Evolutionary conservation across 768 basidiomycete species (phyloP), one percentile per base, ranked within the genome.

Genomic region (Mycena venus): DNA sequence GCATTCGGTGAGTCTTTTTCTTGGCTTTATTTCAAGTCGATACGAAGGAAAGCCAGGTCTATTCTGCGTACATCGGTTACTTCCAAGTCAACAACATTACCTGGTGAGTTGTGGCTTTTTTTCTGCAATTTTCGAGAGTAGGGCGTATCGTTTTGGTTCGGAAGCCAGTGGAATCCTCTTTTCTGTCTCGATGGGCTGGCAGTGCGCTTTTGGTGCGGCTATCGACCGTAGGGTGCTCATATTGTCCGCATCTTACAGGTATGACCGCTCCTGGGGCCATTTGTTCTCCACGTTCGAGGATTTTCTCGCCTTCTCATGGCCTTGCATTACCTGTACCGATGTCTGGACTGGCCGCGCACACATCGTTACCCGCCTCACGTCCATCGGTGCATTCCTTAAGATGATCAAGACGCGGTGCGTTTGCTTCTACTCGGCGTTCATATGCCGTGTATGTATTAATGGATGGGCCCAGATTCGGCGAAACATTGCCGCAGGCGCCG

Each of bases 271-370:
- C 31, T 96, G 95, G 95, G 93, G 93, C 4, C 90, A 91, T 60
- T 85, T 93, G 40, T 96, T 96, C 83, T 90, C 91, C 59, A 90
- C 93, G 0, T 96, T 96, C 79, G 93, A 94, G 59, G 91, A 90
- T 32, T 96, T 96, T 81, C 86, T 96, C 40, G 86, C 89, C 15
- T 96, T 95, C 81, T 94, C 93, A 47, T 96, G 95, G 95, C 95
- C 95, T 6, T 91, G 90, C 21, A 92, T 96, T 73, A 91, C 91
- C 1, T 90, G 94, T 53, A 95, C 95, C 40, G 94, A 95, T 80
- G 80, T 86, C 51, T 88, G 87, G 80, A 94, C 95, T 0, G 92
- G 93, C 21, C 88, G 88, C 73, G 90, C 94, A 0, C 95, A 96
- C 81, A 92, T 96, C 67, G 94, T 94, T 27, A 95, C 94, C n/a